Evolutionary conservation across 2,329 filamentous ascomycete genomes (phyloP), one percentile per base, ranked within the genome.

Genomic region (Pseudogymnoascus destructans): DNA sequence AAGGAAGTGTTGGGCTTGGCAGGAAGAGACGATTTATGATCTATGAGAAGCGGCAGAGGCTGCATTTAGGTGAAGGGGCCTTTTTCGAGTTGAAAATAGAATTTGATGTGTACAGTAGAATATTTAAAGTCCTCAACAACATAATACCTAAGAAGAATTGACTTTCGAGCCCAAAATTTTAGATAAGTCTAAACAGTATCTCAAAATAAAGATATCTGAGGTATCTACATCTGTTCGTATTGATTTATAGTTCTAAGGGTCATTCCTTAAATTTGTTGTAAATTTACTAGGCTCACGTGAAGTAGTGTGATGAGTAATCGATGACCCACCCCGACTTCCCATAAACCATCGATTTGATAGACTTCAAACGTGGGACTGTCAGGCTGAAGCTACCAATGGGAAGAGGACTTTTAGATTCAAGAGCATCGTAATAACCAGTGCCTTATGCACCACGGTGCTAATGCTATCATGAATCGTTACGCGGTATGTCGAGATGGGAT

Each of bases 311-410:
- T 52, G 46, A 52, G 46, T 52, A 52, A 52, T 52, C 46, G 46
- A 52, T 52, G 25, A 30, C 36, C 32, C 32, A 11, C 40, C 46
- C 40, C 40, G 19, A 46, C 40, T 46, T 46, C 40, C 15, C 46
- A 52, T 52, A 52, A 52, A 52, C 46, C 46, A 52, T 52, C 46
- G 46, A 32, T 52, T 52, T 32, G 46, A 52, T 52, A 52, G 46
- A 30, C 46, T 17, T 30, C 46, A 52, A 52, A 52, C 25, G 30
- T 52, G 25, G 17, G 46, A 19, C 25, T 32, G 46, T 19, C 46
- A 52, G 25, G 46, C 25, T 30, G n/a, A 25, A 30, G 25, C 46
- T 30, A 52, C 46, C 46, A 52, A 52, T 52, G 46, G 46, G 9
- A 52, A 52, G 46, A 52, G 46, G 17, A 32, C n/a, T 17, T 52